A percentile compares a stretch with the other conserved stretches of the same genome.
phyloP scores from a whole-genome alignment of 495 filamentous ascomycete genomes.

The Penicilliopsis zonata region DNA sequence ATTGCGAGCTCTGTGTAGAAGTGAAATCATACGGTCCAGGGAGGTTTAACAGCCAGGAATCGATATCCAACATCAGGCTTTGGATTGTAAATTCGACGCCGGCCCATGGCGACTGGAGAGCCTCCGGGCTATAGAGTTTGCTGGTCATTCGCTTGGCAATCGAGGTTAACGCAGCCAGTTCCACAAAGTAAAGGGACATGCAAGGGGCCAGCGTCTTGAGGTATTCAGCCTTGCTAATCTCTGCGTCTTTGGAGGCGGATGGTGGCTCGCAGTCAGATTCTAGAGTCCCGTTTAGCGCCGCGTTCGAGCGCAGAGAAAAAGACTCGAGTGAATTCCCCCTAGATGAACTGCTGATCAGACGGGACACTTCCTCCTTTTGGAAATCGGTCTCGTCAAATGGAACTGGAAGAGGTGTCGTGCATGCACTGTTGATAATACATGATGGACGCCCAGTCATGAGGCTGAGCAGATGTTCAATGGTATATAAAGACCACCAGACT shows the following conservation, averaged over 20 bases:
- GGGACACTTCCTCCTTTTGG: constrained; percentile 21
- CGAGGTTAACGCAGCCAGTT: constrained; percentile 30
- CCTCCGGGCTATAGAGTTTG: constrained; percentile 46
- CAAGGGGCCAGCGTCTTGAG: constrained; percentile 21
- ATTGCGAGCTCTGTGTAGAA: constrained; percentile 19
- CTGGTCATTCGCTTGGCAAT: constrained; percentile 40
- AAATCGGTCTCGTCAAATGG: constrained; percentile 40
- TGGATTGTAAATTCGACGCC: constrained; percentile 28
- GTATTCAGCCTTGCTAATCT: constrained; percentile 12
- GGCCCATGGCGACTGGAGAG: constrained; percentile 38
- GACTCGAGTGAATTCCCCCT: constrained; percentile 10
- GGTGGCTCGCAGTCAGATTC: constrained; percentile 13
- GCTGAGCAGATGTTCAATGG: constrained; percentile 43
- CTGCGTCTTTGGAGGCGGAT: constrained; percentile 4
- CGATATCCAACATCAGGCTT: constrained; percentile 24
- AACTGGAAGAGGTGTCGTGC: constrained; percentile 41
- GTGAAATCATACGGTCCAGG: constrained; percentile 27
- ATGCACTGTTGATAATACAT: constrained; percentile 40
- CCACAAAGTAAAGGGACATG: constrained; percentile 38
- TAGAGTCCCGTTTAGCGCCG: constrained; percentile 12
- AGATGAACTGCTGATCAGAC: constrained; percentile 16
- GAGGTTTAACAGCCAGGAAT: constrained; percentile 30
- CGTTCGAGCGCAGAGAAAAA: constrained; percentile 7
- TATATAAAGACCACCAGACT: constrained; percentile 50
- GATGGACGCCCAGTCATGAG: constrained; percentile 49